phyloP scores from a whole-genome alignment of 208 protist genomes.

The Crithidia brevicula region DNA sequence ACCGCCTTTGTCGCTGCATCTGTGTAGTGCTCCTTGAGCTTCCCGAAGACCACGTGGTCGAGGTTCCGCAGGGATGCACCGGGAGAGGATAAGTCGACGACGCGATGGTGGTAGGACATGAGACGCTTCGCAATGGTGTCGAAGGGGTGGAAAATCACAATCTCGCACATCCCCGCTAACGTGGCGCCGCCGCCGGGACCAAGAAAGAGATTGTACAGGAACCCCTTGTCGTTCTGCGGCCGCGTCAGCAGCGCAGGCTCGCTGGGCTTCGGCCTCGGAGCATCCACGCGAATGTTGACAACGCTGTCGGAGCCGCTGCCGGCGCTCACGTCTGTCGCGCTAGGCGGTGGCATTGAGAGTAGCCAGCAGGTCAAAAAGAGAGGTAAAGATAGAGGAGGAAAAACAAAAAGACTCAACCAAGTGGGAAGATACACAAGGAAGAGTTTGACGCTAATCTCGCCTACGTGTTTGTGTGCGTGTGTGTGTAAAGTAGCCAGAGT shows the following conservation, averaged over 20 bases:
- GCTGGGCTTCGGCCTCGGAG: conserved; percentile 48
- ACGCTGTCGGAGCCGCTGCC: conserved; percentile 66
- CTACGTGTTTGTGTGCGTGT: no score
- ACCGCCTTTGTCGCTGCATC: conserved; percentile 7
- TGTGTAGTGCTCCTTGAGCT: conserved; percentile 37
- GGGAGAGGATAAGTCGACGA: conserved; percentile 44
- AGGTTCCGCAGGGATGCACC: conserved; percentile 35
- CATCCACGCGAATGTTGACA: no score
- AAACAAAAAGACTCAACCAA: background rate
- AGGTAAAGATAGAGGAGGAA: background rate
- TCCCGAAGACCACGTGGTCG: conserved; percentile 51
- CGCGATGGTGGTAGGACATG: conserved; percentile 66
- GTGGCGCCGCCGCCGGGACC: conserved; percentile 67
- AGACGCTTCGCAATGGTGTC: conserved; percentile 89
- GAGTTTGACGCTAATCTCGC: no score
- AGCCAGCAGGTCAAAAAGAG: background rate
- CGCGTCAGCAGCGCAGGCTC: conserved; percentile 2
- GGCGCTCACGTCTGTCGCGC: conserved; percentile 36
- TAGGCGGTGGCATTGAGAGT: no score
- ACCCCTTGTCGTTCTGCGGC: conserved; percentile 22
- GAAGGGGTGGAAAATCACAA: conserved; percentile 87
- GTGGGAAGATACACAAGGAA: background rate
- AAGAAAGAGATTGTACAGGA: conserved; percentile 41
- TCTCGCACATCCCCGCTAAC: conserved; percentile 70
- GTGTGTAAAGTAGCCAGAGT: no score